Conservation (phyloP, 148 eudicot genomes). For the Fagopyrum homotropicum region DNA sequence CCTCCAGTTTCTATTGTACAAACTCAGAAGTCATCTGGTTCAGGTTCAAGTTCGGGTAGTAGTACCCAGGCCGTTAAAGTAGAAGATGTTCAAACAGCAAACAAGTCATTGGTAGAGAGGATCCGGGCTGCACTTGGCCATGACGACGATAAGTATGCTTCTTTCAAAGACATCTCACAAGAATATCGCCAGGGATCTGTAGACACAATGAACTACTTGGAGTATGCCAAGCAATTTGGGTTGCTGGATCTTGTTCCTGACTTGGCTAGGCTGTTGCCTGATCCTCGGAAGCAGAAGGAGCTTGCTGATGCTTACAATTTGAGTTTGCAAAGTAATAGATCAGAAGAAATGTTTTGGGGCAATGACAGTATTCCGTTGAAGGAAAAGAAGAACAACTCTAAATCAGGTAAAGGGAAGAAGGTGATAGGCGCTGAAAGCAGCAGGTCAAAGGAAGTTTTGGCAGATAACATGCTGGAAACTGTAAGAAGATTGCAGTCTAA, state of each 20-base stretch:
- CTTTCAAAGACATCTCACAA: slow-evolving; percentile 67
- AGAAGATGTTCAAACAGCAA: slow-evolving; percentile 67
- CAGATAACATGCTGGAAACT: slow-evolving; percentile 54
- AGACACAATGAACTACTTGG: slow-evolving; percentile 58
- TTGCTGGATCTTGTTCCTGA: slow-evolving; percentile 84
- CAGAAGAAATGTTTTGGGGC: slow-evolving; percentile 36
- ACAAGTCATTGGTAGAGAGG: slow-evolving; percentile 87
- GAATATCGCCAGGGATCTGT: slow-evolving; percentile 77
- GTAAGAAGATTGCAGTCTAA: slow-evolving; percentile 65
- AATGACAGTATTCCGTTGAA: slow-evolving; percentile 22
- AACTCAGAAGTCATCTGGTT: slow-evolving; percentile 17
- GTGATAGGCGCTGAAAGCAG: slow-evolving; percentile 25
- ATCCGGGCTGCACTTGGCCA: slow-evolving; percentile 62
- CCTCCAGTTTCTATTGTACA: slow-evolving; percentile 77
- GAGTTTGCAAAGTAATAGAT: slow-evolving; percentile 22
- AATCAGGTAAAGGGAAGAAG: slow-evolving; percentile 61
- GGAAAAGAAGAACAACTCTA: slow-evolving; percentile 29
- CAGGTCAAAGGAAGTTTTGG: slow-evolving; percentile 42
- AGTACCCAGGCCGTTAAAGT: slow-evolving; percentile 23
- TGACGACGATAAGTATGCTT: slow-evolving; percentile 64
- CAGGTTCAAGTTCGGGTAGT: neutral
- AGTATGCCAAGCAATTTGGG: slow-evolving; percentile 67
- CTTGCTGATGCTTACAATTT: slow-evolving; percentile 59
- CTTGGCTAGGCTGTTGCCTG: slow-evolving; percentile 77
- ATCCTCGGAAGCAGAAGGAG: slow-evolving; percentile 61